phyloP scores from a whole-genome alignment of 106 monocot species.

The Apostasia shenzhenica region DNA sequence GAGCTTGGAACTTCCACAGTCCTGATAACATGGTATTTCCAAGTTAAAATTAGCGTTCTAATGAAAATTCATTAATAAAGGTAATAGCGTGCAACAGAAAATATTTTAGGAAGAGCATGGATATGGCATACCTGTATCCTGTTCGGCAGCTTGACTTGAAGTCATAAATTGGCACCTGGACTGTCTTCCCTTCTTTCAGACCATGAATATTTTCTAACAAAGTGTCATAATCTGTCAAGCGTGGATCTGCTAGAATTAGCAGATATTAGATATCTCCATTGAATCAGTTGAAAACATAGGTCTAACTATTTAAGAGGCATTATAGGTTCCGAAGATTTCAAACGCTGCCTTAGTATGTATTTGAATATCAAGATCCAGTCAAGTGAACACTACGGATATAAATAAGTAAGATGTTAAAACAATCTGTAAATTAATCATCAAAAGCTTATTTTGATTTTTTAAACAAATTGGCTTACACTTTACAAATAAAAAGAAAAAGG shows the following conservation, averaged over 20 bases:
- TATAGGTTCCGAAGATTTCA: no score
- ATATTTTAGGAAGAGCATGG: neutral
- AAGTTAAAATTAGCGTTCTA: neutral
- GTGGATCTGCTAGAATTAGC: conserved; percentile 15
- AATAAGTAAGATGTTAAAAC: no score
- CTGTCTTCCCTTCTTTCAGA: conserved; percentile 22
- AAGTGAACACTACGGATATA: no score
- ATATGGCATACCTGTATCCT: conserved; percentile 21
- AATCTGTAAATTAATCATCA: no score
- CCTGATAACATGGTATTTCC: conserved; percentile 31
- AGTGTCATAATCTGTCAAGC: conserved; percentile 29
- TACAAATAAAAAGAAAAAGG: no score
- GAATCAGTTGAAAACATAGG: neutral
- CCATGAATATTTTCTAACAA: conserved; percentile 23
- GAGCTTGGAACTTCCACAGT: conserved; percentile 87
- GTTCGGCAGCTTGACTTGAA: conserved; percentile 21
- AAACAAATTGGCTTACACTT: no score
- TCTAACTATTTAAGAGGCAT: no score
- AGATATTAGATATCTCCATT: neutral
- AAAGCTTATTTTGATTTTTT: no score
- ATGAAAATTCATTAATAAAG: neutral
- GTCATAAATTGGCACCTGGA: conserved; percentile 27
- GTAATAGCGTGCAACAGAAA: neutral
- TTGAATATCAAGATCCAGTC: no score
- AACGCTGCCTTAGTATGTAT: no score